Evolutionary conservation across 768 basidiomycete genomes (phyloP).

Genomic region (Pleurotus citrinopileatus): DNA sequence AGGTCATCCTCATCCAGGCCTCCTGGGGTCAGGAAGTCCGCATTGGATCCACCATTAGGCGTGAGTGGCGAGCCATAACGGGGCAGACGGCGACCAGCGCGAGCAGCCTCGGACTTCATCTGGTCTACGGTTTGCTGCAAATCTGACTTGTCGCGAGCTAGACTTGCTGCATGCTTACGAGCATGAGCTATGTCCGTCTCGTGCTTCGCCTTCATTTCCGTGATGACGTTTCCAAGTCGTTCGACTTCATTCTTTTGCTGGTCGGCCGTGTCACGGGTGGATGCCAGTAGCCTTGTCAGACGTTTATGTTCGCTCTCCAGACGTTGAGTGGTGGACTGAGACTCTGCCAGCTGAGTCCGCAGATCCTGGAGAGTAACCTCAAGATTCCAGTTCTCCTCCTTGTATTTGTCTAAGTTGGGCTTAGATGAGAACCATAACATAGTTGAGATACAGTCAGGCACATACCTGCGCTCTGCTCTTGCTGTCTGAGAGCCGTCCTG

Average conservation of each 20-base stretch:
- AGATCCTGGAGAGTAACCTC: conserved; percentile 92
- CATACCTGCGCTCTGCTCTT: conserved; percentile 80
- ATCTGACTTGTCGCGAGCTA: conserved; percentile 91
- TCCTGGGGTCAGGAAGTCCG: conserved; percentile 57
- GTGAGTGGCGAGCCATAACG: conserved; percentile 74
- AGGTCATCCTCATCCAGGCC: conserved; percentile 56
- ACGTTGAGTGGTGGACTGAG: conserved; percentile 62
- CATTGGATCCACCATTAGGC: conserved; percentile 46
- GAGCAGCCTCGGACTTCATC: conserved; percentile 68
- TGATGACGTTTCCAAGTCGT: conserved; percentile 56
- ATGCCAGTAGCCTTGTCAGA: conserved; percentile 69
- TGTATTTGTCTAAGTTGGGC: conserved; percentile 72
- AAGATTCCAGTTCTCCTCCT: conserved; percentile 99
- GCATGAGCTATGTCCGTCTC: conserved; percentile 94
- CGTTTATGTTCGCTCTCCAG: conserved; percentile 84
- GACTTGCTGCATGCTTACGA: conserved; percentile 80
- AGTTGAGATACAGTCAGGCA: conserved; percentile 11
- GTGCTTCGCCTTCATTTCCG: conserved; percentile 84
- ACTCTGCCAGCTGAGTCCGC: conserved; percentile 63
- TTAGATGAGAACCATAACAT: neutral
- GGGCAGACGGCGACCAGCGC: conserved; percentile 59
- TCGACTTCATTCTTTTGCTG: conserved; percentile 86
- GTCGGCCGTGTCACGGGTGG: conserved; percentile 73
- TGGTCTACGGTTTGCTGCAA: conserved; percentile 78
- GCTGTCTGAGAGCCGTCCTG: conserved; percentile 67